Evolutionary conservation across 306 rosid genomes (phyloP).

Genomic region (Psophocarpus tetragonolobus): DNA sequence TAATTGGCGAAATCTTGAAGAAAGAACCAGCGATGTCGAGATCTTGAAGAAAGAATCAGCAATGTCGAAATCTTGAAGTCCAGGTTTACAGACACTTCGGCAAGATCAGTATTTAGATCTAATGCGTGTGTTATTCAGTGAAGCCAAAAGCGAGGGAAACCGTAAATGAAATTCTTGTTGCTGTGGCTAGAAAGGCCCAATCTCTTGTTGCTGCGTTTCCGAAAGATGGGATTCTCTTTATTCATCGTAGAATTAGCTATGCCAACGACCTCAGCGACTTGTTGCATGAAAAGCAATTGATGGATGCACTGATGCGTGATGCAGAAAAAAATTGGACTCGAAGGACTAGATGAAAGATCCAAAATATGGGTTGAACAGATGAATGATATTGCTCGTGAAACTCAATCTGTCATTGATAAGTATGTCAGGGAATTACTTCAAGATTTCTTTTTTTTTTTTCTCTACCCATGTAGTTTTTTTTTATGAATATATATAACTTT

Average conservation of each 20-base stretch:
- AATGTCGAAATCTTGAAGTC: too few relatives aligned
- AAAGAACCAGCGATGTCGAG: too few relatives aligned
- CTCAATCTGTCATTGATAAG: neutral
- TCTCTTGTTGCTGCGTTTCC: too few relatives aligned
- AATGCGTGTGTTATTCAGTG: neutral
- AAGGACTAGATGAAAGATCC: constrained; percentile 3
- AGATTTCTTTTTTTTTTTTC: too few relatives aligned
- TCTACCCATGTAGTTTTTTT: too few relatives aligned
- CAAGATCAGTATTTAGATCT: neutral
- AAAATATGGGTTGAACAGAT: constrained; percentile 18
- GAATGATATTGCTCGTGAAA: neutral
- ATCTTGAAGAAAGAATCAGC: too few relatives aligned
- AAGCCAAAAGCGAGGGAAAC: neutral
- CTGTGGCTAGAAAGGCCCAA: neutral
- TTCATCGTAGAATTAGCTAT: too few relatives aligned
- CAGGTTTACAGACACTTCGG: too few relatives aligned
- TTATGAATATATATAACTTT: too few relatives aligned
- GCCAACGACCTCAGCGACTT: neutral
- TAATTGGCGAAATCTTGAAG: too few relatives aligned
- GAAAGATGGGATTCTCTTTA: too few relatives aligned
- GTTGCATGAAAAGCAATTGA: constrained; percentile 21
- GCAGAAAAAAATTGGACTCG: neutral
- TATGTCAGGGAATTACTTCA: neutral
- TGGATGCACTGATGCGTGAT: constrained; percentile 22
- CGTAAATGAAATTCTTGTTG: neutral